Percentiles rank a stretch among this genome's conserved stretches.
phyloP scores from a whole-genome alignment of 2,329 filamentous ascomycete genomes.

The Chrysosporium queenslandicum region DNA sequence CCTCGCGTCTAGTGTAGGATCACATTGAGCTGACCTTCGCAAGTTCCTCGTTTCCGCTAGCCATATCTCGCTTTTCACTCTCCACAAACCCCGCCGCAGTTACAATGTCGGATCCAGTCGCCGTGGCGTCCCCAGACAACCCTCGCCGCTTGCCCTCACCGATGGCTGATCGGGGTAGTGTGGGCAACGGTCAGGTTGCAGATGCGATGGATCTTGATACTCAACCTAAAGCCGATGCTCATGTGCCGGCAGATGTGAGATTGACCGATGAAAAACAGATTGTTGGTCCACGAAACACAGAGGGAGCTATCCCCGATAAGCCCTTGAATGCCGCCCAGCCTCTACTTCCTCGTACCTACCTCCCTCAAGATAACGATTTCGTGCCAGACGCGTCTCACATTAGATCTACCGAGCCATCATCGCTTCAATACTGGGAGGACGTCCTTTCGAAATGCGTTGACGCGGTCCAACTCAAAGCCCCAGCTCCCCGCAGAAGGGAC shows the following conservation, averaged over 20 bases:
- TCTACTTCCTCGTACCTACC: constrained; percentile 28
- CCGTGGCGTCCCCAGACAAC: background rate
- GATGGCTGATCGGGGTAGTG: background rate
- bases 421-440: constrained; percentile 29
- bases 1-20: background rate
- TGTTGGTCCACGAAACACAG: background rate
- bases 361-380: constrained; percentile 29
- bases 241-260: background rate
- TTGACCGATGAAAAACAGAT: background rate
- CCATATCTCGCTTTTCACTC: background rate
- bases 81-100: background rate
- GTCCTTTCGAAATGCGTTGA: constrained; percentile 23
- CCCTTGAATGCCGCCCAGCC: background rate
- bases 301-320: background rate
- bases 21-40: background rate
- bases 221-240: background rate
- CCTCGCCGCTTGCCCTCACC: background rate
- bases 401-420: constrained; percentile 25
- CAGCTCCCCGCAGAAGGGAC: constrained; percentile 25
- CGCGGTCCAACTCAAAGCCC: constrained; percentile 26
- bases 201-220: background rate
- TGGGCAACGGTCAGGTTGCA: background rate
- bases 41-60: background rate
- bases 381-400: constrained; percentile 27
- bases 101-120: background rate